phyloP scores from a whole-genome alignment of 1,284 basidiomycete species.

The Exobasidium cylindrosporum region DNA sequence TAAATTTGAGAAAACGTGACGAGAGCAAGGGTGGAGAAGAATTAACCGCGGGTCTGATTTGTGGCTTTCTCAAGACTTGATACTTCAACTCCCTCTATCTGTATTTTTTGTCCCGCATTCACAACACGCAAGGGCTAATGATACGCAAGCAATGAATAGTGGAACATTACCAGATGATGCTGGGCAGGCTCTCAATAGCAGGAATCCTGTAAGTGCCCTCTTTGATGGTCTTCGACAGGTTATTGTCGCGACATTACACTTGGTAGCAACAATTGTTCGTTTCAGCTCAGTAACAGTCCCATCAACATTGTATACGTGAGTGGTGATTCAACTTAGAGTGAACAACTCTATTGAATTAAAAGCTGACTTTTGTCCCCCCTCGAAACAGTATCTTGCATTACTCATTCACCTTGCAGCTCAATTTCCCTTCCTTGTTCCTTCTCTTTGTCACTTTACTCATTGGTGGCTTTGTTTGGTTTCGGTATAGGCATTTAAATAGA shows the following conservation, averaged over 20 bases:
- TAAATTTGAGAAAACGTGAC: background rate
- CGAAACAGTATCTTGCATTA: conserved; percentile 30
- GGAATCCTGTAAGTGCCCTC: conserved; percentile 20
- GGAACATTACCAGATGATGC: background rate
- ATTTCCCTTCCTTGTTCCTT: conserved; percentile 45
- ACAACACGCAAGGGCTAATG: too few species aligned
- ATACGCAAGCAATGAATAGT: background rate
- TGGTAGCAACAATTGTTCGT: conserved; percentile 34
- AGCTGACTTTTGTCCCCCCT: background rate
- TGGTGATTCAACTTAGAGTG: background rate
- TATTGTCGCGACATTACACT: conserved; percentile 41
- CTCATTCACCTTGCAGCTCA: conserved; percentile 52
- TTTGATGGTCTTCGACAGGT: conserved; percentile 38
- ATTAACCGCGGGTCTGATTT: background rate
- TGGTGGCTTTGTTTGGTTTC: conserved; percentile 56
- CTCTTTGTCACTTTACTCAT: conserved; percentile 33
- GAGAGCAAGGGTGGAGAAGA: background rate
- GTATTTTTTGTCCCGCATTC: too few species aligned
- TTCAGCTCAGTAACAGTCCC: conserved; percentile 51
- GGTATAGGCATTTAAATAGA: conserved; percentile 49
- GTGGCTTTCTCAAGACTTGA: too few species aligned
- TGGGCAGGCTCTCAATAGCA: background rate
- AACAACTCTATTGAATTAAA: background rate
- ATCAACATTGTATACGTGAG: conserved; percentile 32
- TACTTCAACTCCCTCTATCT: background rate